These are phyloP conservation scores for Tetrahymena malaccensis DNA, from an alignment of 73 alveolate species.

Conservation along the genomic window DNA sequence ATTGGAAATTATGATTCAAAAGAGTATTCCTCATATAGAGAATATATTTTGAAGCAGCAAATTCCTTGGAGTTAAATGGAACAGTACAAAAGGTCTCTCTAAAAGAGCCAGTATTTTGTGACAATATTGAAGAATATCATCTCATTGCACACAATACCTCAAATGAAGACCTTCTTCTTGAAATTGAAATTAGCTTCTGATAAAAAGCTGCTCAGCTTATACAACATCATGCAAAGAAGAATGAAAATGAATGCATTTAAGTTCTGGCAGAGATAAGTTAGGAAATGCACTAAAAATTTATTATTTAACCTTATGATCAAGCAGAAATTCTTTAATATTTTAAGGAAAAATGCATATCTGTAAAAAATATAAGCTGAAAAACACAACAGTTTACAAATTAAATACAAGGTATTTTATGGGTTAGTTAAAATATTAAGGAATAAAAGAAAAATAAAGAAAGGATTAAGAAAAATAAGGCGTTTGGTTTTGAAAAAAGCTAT, in stretches of 20 bases:
- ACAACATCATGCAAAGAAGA: neutral
- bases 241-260: neutral
- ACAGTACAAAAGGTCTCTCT: neutral
- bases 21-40: neutral
- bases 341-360: neutral
- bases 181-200: neutral
- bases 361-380: neutral
- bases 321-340: neutral
- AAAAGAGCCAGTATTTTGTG: neutral
- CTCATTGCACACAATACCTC: neutral
- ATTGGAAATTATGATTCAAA: neutral
- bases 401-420: neutral
- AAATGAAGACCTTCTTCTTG: neutral
- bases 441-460: neutral
- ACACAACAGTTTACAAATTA: neutral
- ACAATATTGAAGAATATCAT: neutral
- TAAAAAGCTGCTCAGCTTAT: neutral
- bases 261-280: neutral
- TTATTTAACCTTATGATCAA: neutral
- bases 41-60: neutral
- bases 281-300: neutral
- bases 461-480: neutral
- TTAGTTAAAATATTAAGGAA: neutral
- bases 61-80: neutral
- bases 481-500: neutral